Conservation (phyloP, 108 stramenopile species). For the Nitzschia sp. region DNA sequence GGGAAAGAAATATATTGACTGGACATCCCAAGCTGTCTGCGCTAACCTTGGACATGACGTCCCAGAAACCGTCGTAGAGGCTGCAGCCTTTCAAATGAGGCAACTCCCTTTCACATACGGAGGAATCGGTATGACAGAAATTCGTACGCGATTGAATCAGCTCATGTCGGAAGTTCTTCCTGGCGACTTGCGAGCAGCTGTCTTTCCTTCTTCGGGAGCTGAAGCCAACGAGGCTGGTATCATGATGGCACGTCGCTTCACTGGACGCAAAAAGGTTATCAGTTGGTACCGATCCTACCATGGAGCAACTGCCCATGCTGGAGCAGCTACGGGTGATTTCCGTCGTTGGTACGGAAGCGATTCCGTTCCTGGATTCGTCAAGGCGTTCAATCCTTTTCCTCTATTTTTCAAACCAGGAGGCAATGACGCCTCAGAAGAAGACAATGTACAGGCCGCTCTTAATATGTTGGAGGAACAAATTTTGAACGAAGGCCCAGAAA, state of each 20-base stretch:
- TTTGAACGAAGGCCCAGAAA: constrained; percentile 59
- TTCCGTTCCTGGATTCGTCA: constrained; percentile 49
- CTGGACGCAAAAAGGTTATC: constrained; percentile 59
- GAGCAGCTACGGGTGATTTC: constrained; percentile 86
- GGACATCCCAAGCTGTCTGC: constrained; percentile 74
- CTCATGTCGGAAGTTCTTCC: constrained; percentile 62
- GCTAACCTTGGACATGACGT: constrained; percentile 60
- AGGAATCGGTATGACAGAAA: constrained; percentile 58
- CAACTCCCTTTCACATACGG: constrained; percentile 56
- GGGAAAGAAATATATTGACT: constrained; percentile 65
- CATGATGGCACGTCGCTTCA: constrained; percentile 87
- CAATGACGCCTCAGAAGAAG: constrained; percentile 42
- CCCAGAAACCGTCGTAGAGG: constrained; percentile 41
- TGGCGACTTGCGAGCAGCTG: constrained; percentile 63
- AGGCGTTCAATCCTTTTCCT: constrained; percentile 58
- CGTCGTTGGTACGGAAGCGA: constrained; percentile 56
- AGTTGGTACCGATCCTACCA: constrained; percentile 84
- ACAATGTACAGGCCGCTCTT: constrained; percentile 43
- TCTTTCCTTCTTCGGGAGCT: constrained; percentile 94
- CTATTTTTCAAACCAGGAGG: constrained; percentile 56
- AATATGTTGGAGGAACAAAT: constrained; percentile 68
- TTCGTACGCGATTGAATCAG: constrained; percentile 48
- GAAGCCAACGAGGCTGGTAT: constrained; percentile 97
- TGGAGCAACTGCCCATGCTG: constrained; percentile 86
- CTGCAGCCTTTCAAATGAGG: constrained; percentile 49